Evolutionary conservation across 441 rosid genomes (phyloP).

Genomic region (Pelargonium myrrhifolium): DNA sequence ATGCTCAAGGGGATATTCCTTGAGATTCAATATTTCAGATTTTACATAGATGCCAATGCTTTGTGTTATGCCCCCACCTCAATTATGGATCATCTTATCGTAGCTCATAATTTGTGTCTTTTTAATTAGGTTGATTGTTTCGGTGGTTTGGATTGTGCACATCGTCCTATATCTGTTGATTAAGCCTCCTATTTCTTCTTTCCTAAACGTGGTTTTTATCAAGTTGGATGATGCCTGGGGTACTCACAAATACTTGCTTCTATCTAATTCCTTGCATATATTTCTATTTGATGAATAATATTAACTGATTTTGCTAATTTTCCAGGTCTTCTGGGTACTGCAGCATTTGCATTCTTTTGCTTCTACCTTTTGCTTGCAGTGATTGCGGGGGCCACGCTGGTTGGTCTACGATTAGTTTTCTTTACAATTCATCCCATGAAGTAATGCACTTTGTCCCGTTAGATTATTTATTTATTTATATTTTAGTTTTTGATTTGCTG

Average conservation of each 20-base stretch:
- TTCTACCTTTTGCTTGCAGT: constrained; percentile 96
- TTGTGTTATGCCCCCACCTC: too few relatives aligned
- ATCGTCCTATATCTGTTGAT: constrained; percentile 78
- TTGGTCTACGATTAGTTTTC: constrained; percentile 90
- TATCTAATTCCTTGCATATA: background rate
- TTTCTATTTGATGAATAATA: background rate
- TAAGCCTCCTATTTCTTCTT: constrained; percentile 85
- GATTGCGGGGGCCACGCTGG: constrained; percentile 98
- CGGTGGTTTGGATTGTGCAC: constrained; percentile 95
- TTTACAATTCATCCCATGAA: constrained; percentile 98
- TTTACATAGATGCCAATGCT: too few relatives aligned
- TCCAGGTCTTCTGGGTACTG: constrained; percentile 94
- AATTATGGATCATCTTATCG: too few relatives aligned
- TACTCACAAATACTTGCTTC: constrained; percentile 25
- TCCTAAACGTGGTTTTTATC: constrained; percentile 92
- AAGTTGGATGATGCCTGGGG: constrained; percentile 98
- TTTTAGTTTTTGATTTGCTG: background rate
- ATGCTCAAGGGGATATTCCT: too few relatives aligned
- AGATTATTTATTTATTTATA: constrained; percentile 5
- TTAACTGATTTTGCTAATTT: constrained; percentile 15
- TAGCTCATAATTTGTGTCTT: too few relatives aligned
- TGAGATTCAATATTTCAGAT: too few relatives aligned
- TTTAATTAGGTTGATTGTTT: constrained; percentile 65
- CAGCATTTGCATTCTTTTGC: constrained; percentile 98
- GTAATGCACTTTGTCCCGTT: constrained; percentile 36